A percentile compares a stretch with the other conserved stretches of the same genome.
phyloP scores from a whole-genome alignment of 495 filamentous ascomycete species.

The Stereocaulon alpinum region DNA sequence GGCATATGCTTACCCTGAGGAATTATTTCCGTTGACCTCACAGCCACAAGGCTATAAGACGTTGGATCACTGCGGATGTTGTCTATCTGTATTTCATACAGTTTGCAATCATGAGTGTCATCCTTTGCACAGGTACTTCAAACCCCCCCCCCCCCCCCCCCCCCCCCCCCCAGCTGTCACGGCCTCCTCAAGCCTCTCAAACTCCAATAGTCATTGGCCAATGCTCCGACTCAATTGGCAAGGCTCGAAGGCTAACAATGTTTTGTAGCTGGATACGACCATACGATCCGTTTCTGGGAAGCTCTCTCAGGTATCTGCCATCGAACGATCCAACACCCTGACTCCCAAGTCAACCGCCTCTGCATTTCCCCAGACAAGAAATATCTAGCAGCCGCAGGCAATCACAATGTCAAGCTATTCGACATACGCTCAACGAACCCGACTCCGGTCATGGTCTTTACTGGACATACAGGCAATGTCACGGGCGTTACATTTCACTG shows the following conservation, averaged over 20 bases:
- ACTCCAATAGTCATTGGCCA: not conserved
- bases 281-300: constrained; percentile 99
- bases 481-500: constrained; percentile 96
- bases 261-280: constrained; percentile 84
- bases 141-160: too few species aligned
- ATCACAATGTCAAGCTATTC: constrained; percentile 91
- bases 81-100: too few species aligned
- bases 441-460: constrained; percentile 81
- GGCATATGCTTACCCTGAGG: not conserved
- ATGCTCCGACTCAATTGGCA: not conserved
- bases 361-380: constrained; percentile 98
- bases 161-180: constrained; percentile 24
- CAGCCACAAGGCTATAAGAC: not conserved
- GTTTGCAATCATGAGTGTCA: constrained; percentile 59
- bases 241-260: not conserved
- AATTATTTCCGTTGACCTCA: not conserved
- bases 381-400: constrained; percentile 87
- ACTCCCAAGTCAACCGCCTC: constrained; percentile 95
- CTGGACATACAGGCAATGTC: constrained; percentile 90
- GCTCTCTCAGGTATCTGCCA: constrained; percentile 95
- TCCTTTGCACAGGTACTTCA: constrained; percentile 66
- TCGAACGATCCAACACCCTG: constrained; percentile 91
- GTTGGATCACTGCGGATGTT: not conserved
- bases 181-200: not conserved
- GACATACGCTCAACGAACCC: constrained; percentile 96